Evolutionary conservation across 1,284 basidiomycete genomes (phyloP), one percentile per base, ranked within the genome.

Genomic region (Irpex lacteus): DNA sequence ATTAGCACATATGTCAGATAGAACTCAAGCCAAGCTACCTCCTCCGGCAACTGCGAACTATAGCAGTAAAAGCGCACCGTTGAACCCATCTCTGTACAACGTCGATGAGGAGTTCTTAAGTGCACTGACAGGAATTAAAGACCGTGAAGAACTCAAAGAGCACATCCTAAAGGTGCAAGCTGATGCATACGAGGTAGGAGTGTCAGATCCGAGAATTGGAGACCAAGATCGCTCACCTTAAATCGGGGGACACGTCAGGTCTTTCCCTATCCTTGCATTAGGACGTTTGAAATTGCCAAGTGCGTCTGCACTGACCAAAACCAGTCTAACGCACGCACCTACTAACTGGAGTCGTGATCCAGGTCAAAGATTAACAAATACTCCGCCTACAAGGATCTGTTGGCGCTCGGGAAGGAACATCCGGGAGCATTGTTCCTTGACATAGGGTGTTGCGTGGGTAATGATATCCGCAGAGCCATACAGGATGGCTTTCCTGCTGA

Each of bases 371-470:
- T 82, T 49, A 72, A 77, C 4, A 76, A 73, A 15, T 69, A 79
- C 32, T 80, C 81, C 5, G 78, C 72, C 0, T 87, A 87, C 69
- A 63, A 71, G 2, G 71, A 76, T 7, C 75, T 80, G 5, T 70
- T 86, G 3, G 66, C 76, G 40, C 72, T 85, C 0, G 74, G 75
- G 1, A 71, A 72, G 26, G 74, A 77, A 2, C 77, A 76, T 15
- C 66, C 74, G 9, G 75, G 75, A 52, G 81, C 83, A 2, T 77
- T 88, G 58, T 73, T 86, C n/a, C 74, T 87, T 1, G 80, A 82
- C 55, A 70, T 81, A 5, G 79, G 75, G 5, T 64, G 63, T 38
- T 49, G 63, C 21, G 81, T 83, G 64, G 82, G 81, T 0, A 80
- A 78, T 58, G 81, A 82, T 61, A 60, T 76, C 9, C 70, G 81